phyloP scores from a whole-genome alignment of 176 grass and related monocot species.

The Sorghum bicolor region Sorghum_bicolor_NCBIv3 NC_012870.2:7479001-7479500 shows the following conservation, averaged over 20 bases:
- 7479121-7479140: conserved; percentile 95
- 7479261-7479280: conserved; percentile 98
- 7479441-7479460: conserved; percentile 3
- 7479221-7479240: conserved; percentile 92
- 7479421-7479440: conserved; percentile 58
- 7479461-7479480: neutral
- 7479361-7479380: conserved; percentile 91
- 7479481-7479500: neutral
- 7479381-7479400: conserved; percentile 97
- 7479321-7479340: conserved; percentile 87
- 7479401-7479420: conserved; percentile 86
- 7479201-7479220: conserved; percentile 88
- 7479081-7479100: conserved; percentile 92
- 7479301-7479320: conserved; percentile 96
- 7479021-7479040: conserved; percentile 98
- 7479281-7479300: conserved; percentile 99
- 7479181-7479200: conserved; percentile 81
- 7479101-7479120: conserved; percentile 92
- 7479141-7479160: conserved; percentile 93
- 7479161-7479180: conserved; percentile 70
- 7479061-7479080: conserved; percentile 92
- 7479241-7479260: conserved; percentile 94
- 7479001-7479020: conserved; percentile 93
- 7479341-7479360: conserved; percentile 98
- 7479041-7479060: conserved; percentile 97